Conservation (phyloP, 257 asterid species). For the Solanum gracilifrons region DNA sequence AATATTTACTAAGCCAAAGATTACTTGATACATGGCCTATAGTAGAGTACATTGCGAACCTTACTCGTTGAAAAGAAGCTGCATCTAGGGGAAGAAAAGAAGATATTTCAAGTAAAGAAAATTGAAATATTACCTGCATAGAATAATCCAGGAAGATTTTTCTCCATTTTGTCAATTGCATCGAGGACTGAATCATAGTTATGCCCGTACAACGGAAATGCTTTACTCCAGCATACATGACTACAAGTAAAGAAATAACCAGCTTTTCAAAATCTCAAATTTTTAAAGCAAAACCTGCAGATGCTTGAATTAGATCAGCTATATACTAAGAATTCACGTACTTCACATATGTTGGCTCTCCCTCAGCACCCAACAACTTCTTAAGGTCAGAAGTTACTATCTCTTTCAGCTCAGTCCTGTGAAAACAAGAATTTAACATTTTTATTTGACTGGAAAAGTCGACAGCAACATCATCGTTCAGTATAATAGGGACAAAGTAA, state of each 20-base stretch:
- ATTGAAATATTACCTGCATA: slow-evolving; percentile 58
- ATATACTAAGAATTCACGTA: slow-evolving; percentile 11
- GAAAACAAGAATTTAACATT: background rate
- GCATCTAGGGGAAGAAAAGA: background rate
- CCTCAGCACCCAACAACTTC: slow-evolving; percentile 75
- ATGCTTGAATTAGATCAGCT: background rate
- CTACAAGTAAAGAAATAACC: slow-evolving; percentile 40
- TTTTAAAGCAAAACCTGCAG: background rate
- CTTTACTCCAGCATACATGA: slow-evolving; percentile 76
- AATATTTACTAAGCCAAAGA: background rate
- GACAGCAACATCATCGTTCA: background rate
- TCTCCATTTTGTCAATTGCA: slow-evolving; percentile 80
- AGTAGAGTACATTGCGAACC: background rate
- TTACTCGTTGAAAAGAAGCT: background rate
- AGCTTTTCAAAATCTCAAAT: background rate
- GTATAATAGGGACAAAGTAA: background rate
- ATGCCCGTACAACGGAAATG: slow-evolving; percentile 73
- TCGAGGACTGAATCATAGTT: slow-evolving; percentile 45
- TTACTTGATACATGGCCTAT: background rate
- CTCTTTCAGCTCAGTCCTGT: slow-evolving; percentile 66
- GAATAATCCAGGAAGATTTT: slow-evolving; percentile 70
- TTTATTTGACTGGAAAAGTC: background rate
- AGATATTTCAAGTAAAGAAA: background rate
- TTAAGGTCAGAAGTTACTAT: slow-evolving; percentile 71
- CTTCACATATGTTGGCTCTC: slow-evolving; percentile 68